Percentiles rank a stretch among this genome's conserved stretches.
These are phyloP conservation scores for Massospora cicadina DNA, from an alignment of 371 early-diverging fungal species.

Conservation along the genomic window DNA sequence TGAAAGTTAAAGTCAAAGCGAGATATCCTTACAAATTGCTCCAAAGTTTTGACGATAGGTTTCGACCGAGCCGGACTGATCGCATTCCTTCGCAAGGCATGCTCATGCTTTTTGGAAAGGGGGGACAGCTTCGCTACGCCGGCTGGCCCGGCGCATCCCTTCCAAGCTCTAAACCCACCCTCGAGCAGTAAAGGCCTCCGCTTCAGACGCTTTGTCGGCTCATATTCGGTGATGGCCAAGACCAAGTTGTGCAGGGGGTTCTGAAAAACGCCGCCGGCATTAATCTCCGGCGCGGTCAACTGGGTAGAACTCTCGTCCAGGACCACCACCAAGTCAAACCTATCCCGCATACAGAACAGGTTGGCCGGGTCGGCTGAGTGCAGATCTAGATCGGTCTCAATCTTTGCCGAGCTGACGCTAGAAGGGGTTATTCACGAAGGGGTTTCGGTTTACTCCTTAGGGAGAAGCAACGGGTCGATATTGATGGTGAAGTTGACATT, in stretches of 20 bases:
- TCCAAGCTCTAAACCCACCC: slow-evolving; percentile 67
- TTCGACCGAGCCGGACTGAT: slow-evolving; percentile 5
- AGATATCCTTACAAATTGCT: slow-evolving; percentile 1
- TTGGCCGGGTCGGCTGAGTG: slow-evolving; percentile 26
- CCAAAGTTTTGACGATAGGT: slow-evolving; percentile 7
- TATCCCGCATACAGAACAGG: slow-evolving; percentile 40
- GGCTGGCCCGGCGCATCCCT: slow-evolving; percentile 19
- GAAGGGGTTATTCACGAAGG: neutral
- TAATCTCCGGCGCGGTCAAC: neutral
- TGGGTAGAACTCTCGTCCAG: slow-evolving; percentile 35
- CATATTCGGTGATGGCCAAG: slow-evolving; percentile 36
- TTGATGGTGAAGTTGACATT: slow-evolving; percentile 48
- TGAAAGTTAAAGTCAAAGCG: neutral
- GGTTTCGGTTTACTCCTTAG: slow-evolving; percentile 24
- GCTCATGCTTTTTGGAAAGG: neutral
- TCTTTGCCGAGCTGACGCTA: slow-evolving; percentile 23
- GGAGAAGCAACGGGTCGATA: slow-evolving; percentile 55
- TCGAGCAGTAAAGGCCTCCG: slow-evolving; percentile 40
- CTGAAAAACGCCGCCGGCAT: slow-evolving; percentile 10
- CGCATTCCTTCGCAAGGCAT: slow-evolving; percentile 14
- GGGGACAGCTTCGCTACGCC: slow-evolving; percentile 19
- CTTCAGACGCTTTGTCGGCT: slow-evolving; percentile 26
- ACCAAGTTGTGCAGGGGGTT: slow-evolving; percentile 15
- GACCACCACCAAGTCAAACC: slow-evolving; percentile 56
- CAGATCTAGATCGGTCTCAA: slow-evolving; percentile 25